Evolutionary conservation across 2,329 filamentous ascomycete species (phyloP).

Genomic region (Lachnellula cervina): DNA sequence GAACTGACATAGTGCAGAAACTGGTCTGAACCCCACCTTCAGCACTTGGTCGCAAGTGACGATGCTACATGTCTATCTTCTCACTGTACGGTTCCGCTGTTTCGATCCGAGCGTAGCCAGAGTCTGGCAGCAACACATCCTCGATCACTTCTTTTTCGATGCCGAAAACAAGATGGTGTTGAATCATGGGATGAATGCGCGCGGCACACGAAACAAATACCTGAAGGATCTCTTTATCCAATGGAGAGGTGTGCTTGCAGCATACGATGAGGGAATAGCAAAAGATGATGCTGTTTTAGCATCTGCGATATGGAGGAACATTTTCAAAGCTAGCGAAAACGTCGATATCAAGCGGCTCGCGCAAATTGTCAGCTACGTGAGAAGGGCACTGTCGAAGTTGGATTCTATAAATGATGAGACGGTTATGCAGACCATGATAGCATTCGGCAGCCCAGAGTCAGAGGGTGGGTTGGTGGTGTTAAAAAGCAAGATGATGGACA

Average conservation of each 20-base stretch:
- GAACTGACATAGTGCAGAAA: slow-evolving; percentile 45
- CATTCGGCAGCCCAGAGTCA: slow-evolving; percentile 43
- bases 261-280: slow-evolving; percentile 77
- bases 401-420: slow-evolving; percentile 49
- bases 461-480: slow-evolving; percentile 34
- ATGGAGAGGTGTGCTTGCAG: slow-evolving; percentile 81
- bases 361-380: slow-evolving; percentile 58
- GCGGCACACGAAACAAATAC: slow-evolving; percentile 57
- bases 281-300: slow-evolving; percentile 74
- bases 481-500: slow-evolving; percentile 37
- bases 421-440: slow-evolving; percentile 42
- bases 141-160: slow-evolving; percentile 92
- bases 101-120: slow-evolving; percentile 65
- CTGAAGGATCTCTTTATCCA: slow-evolving; percentile 88
- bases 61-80: slow-evolving; percentile 91
- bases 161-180: slow-evolving; percentile 80
- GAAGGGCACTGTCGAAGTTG: slow-evolving; percentile 50
- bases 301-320: slow-evolving; percentile 85
- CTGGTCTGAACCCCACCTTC: slow-evolving; percentile 80
- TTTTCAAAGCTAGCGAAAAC: slow-evolving; percentile 71
- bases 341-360: slow-evolving; percentile 58
- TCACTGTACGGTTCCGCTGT: slow-evolving; percentile 77
- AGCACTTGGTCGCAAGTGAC: slow-evolving; percentile 94
- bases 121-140: slow-evolving; percentile 81
- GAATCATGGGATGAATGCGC: slow-evolving; percentile 64